These are phyloP conservation scores for Collybia nuda DNA, from an alignment of 768 basidiomycete genomes.

Conservation along the genomic window DNA sequence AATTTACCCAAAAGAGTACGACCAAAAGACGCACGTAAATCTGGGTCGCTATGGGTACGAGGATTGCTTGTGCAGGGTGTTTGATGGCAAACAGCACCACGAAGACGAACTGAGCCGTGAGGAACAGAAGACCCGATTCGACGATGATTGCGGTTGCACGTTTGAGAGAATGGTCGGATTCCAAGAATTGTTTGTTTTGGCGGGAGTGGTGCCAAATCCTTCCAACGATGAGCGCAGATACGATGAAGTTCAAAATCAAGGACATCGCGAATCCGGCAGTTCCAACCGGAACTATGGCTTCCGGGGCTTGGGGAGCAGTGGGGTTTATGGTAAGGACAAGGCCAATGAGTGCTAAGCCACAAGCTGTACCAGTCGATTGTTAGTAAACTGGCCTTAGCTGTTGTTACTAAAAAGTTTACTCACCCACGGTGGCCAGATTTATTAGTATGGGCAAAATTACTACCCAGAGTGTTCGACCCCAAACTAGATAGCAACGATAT, in stretches of 20 bases:
- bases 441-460: too few relatives aligned
- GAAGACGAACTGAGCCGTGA: slow-evolving; percentile 39
- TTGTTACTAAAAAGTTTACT: too few relatives aligned
- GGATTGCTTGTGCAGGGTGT: slow-evolving; percentile 32
- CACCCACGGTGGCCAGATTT: too few relatives aligned
- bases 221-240: slow-evolving; percentile 38
- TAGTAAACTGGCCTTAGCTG: too few relatives aligned
- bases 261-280: slow-evolving; percentile 36
- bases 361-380: too few relatives aligned
- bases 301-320: slow-evolving; percentile 30
- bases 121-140: slow-evolving; percentile 39
- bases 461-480: too few relatives aligned
- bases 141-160: slow-evolving; percentile 33
- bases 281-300: slow-evolving; percentile 30
- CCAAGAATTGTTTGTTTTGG: neutral
- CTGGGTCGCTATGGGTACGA: slow-evolving; percentile 36
- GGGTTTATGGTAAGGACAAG: slow-evolving; percentile 26
- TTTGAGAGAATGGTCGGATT: slow-evolving; percentile 15
- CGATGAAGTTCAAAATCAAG: slow-evolving; percentile 38
- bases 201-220: slow-evolving; percentile 30
- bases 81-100: slow-evolving; percentile 33
- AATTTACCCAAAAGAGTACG: too few relatives aligned
- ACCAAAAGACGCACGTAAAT: slow-evolving; percentile 27
- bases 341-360: too few relatives aligned
- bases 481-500: too few relatives aligned